phyloP scores from a whole-genome alignment of 1,139 yeast genomes.

The Sugiyamaella neomexicana region DNA sequence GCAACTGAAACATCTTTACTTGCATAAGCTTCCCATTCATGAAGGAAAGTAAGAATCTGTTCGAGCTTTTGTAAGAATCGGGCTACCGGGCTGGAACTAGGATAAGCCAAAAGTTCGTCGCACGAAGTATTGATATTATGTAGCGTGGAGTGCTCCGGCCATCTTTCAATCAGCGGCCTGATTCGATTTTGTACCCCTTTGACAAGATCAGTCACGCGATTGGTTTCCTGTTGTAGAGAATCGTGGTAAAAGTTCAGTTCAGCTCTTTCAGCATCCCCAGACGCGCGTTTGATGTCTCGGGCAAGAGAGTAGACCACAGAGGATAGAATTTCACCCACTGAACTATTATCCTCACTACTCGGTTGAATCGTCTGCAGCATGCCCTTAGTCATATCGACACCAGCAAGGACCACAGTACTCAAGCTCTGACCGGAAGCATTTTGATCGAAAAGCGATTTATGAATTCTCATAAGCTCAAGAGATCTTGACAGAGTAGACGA shows the following conservation, averaged over 20 bases:
- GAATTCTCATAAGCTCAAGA: conserved; percentile 7
- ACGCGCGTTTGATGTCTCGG: not conserved
- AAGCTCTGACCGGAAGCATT: not conserved
- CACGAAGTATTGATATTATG: conserved; percentile 66
- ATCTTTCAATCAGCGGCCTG: conserved; percentile 55
- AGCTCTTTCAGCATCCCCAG: conserved; percentile 18
- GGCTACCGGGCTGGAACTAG: conserved; percentile 72
- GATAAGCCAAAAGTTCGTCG: conserved; percentile 62
- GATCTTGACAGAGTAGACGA: not conserved
- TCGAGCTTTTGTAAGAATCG: conserved; percentile 79
- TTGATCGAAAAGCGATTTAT: conserved; percentile 5
- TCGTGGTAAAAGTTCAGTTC: conserved; percentile 67
- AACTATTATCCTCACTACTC: not conserved
- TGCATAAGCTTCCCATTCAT: conserved; percentile 96
- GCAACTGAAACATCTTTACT: conserved; percentile 70
- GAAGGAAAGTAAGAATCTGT: conserved; percentile 74
- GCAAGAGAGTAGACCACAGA: conserved; percentile 9
- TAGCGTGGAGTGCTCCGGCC: conserved; percentile 97
- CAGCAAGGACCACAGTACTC: conserved; percentile 13
- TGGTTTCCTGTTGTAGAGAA: conserved; percentile 60
- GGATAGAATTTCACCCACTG: conserved; percentile 1
- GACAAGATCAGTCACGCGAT: conserved; percentile 56
- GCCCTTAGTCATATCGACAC: conserved; percentile 11
- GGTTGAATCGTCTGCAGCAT: not conserved
- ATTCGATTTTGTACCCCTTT: conserved; percentile 51